These are phyloP conservation scores for Nectriaceae sp. DNA, from an alignment of 2,329 filamentous ascomycete species.

Conservation along the genomic window DNA sequence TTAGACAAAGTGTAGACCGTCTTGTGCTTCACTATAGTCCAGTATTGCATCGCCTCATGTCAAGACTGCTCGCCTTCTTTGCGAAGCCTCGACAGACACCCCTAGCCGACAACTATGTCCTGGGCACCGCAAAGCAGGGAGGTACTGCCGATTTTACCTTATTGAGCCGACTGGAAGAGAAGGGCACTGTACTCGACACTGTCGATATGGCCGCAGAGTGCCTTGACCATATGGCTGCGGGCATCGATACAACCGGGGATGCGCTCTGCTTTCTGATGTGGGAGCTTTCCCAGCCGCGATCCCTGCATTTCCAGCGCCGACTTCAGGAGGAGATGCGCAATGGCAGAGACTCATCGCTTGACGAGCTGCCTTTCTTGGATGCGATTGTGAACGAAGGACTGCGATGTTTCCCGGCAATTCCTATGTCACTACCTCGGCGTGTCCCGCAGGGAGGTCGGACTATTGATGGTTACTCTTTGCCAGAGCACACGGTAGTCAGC, in stretches of 20 bases:
- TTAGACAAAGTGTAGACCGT: constrained; percentile 46
- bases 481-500: constrained; percentile 57
- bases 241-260: constrained; percentile 72
- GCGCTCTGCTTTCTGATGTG: constrained; percentile 71
- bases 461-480: constrained; percentile 58
- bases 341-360: constrained; percentile 38
- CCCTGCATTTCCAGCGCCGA: constrained; percentile 49
- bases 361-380: constrained; percentile 60
- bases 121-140: constrained; percentile 49
- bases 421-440: constrained; percentile 66
- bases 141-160: constrained; percentile 57
- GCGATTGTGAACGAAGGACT: constrained; percentile 64
- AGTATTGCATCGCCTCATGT: constrained; percentile 48
- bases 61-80: constrained; percentile 47
- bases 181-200: constrained; percentile 47
- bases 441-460: constrained; percentile 55
- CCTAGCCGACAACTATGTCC: constrained; percentile 59
- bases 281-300: constrained; percentile 65
- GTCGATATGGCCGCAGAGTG: constrained; percentile 67
- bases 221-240: constrained; percentile 71
- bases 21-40: constrained; percentile 61
- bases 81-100: constrained; percentile 59
- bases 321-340: constrained; percentile 56
- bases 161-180: constrained; percentile 57
- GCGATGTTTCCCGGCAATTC: constrained; percentile 64